Evolutionary conservation across 2,329 filamentous ascomycete genomes (phyloP).

Genomic region (Aureobasidium pullulans): DNA sequence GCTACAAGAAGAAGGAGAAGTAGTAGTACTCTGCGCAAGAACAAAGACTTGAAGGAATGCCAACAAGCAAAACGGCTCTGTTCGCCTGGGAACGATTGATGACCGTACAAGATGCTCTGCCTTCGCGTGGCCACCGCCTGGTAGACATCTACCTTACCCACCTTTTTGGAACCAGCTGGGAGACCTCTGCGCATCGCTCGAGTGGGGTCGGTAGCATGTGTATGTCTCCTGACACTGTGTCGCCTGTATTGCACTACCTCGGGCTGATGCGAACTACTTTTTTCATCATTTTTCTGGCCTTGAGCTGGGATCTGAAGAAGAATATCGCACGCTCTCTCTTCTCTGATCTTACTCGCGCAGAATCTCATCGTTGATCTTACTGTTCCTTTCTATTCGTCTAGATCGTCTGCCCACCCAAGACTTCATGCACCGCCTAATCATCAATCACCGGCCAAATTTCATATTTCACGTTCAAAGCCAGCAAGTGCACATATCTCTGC

Average conservation of each 20-base stretch:
- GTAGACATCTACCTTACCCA: not conserved
- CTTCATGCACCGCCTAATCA: too few relatives aligned
- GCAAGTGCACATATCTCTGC: too few relatives aligned
- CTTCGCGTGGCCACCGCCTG: not conserved
- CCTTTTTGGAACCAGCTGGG: not conserved
- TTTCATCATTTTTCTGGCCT: constrained; percentile 23
- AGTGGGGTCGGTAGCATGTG: not conserved
- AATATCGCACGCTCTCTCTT: not conserved
- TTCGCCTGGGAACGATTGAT: not conserved
- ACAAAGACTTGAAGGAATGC: too few relatives aligned
- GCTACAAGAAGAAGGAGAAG: too few relatives aligned
- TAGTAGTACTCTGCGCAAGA: too few relatives aligned
- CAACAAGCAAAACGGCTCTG: too few relatives aligned
- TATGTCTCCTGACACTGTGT: constrained; percentile 50
- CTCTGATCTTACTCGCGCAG: not conserved
- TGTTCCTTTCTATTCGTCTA: too few relatives aligned
- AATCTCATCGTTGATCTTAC: too few relatives aligned
- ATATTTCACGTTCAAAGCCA: too few relatives aligned
- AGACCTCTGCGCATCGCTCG: not conserved
- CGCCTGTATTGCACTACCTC: constrained; percentile 69
- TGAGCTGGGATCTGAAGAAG: not conserved
- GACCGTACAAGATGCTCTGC: not conserved
- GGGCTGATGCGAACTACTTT: constrained; percentile 54
- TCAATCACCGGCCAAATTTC: too few relatives aligned
- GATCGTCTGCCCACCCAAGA: too few relatives aligned